Evolutionary conservation across 2,329 filamentous ascomycete species (phyloP), one percentile per base, ranked within the genome.

Genomic region (Aphanocladium album): DNA sequence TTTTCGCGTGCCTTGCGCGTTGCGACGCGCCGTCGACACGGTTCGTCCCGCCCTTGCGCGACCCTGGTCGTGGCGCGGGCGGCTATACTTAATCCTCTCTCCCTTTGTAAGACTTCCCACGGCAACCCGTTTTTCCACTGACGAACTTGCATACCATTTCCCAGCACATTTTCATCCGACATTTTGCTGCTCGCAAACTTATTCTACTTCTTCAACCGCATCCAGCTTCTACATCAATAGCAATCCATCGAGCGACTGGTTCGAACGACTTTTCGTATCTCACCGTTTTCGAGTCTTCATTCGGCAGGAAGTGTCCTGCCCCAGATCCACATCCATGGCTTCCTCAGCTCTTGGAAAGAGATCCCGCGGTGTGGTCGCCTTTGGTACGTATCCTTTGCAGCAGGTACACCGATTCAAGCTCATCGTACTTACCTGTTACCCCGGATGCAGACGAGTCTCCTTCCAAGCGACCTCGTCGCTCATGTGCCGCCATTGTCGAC

Each of bases 391-490:
- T 33, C 46, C 25, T 41, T 2, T 27, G 33, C 35, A 43, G 52
- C 54, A 39, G 25, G 41, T 14, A 19, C 43, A 12, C 17, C 19
- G 12, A 30, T 27, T 46, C 16, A 17, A n/a, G 27, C 19, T 16
- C 37, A 14, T 51, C 47, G 37, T 52, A 57, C 41, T 60, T 64
- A 17, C 62, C 43, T 55, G 1, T 43, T 19, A n/a, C 35, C 27
- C 39, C 39, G 39, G 57, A 51, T 25, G 19, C n/a, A 55, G 58
- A 63, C 57, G 69, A 71, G 56, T 70, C 70, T 37, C 77, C 80
- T 46, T 67, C 73, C 45, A 85, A 84, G 65, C 75, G 79, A 64
- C 73, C 76, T 55, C 77, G 80, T 63, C 76, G 78, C 41, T 63
- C 57, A 27, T 71, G 74, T 46, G 77, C 73, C 61, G 76, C 72